Conservation (phyloP, 306 rosid species). For the Medicago truncatula region DNA sequence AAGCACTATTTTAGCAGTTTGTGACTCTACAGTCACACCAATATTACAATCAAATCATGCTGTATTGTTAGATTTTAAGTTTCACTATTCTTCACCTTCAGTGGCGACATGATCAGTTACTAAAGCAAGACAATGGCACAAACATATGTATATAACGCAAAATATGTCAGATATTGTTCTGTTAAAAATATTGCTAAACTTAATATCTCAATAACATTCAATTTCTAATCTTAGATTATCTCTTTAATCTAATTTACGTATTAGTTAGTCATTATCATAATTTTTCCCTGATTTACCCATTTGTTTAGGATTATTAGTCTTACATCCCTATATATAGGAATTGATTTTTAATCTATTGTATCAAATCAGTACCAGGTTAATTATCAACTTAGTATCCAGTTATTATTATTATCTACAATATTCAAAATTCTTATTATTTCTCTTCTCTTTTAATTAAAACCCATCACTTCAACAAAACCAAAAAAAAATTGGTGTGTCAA, state of each 20-base stretch:
- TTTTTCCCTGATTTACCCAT: not conserved
- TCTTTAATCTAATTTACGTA: not conserved
- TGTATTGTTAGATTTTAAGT: conserved; percentile 4
- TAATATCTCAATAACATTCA: not conserved
- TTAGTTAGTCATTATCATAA: not conserved
- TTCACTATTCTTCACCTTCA: conserved; percentile 2
- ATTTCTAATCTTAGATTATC: not conserved
- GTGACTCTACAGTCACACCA: conserved; percentile 27
- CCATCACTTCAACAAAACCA: not conserved
- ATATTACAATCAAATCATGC: conserved; percentile 12
- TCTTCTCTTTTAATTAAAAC: not conserved
- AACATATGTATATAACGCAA: not conserved
- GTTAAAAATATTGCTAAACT: conserved; percentile 18
- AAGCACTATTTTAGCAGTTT: conserved; percentile 16
- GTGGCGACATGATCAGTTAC: conserved; percentile 10
- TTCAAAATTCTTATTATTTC: not conserved
- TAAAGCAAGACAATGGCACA: conserved; percentile 14
- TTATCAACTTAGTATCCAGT: not conserved
- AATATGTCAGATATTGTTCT: conserved; percentile 2
- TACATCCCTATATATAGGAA: not conserved
- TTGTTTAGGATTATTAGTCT: not conserved
- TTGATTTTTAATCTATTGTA: not conserved
- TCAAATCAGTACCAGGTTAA: not conserved
- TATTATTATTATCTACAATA: not conserved
- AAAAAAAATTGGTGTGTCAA: not conserved